A percentile compares a stretch with the other conserved stretches of the same genome.
Evolutionary conservation across 257 asterid genomes (phyloP).

Genomic region (Cordia subcordata): DNA sequence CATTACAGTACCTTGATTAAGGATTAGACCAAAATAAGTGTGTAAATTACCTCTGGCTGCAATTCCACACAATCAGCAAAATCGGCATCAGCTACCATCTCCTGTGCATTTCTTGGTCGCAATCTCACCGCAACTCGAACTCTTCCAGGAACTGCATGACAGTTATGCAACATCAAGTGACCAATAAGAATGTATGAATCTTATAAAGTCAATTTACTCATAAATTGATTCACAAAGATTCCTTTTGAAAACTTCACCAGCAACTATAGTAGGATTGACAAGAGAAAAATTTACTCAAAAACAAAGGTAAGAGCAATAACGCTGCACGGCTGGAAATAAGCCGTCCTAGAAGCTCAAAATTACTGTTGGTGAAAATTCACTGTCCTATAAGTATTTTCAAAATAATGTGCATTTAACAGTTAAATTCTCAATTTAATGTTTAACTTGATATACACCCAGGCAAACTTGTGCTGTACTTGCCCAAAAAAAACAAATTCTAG

Average conservation of each 20-base stretch:
- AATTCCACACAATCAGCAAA: conserved; percentile 86
- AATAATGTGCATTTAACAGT: too few relatives aligned
- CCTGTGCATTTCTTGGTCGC: conserved; percentile 80
- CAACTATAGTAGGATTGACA: neutral
- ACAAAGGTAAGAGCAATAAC: neutral
- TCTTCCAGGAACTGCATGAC: conserved; percentile 54
- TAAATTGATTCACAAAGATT: too few relatives aligned
- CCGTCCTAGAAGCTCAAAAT: too few relatives aligned
- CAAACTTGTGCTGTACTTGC: too few relatives aligned
- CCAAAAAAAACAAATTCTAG: too few relatives aligned
- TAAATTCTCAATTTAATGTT: too few relatives aligned
- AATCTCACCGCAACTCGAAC: conserved; percentile 91
- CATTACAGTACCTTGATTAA: neutral
- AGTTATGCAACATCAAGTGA: neutral
- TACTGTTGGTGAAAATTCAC: too few relatives aligned
- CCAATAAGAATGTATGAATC: neutral
- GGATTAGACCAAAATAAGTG: neutral
- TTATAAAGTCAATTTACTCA: neutral
- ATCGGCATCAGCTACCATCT: conserved; percentile 75
- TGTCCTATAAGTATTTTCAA: too few relatives aligned
- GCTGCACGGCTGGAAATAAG: too few relatives aligned
- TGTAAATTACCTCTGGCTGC: conserved; percentile 76
- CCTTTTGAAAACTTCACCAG: neutral
- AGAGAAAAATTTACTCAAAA: neutral
- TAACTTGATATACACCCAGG: too few relatives aligned